phyloP scores from a whole-genome alignment of 2,329 filamentous ascomycete species.

The Magnaporthiopsis rhizophila region DNA sequence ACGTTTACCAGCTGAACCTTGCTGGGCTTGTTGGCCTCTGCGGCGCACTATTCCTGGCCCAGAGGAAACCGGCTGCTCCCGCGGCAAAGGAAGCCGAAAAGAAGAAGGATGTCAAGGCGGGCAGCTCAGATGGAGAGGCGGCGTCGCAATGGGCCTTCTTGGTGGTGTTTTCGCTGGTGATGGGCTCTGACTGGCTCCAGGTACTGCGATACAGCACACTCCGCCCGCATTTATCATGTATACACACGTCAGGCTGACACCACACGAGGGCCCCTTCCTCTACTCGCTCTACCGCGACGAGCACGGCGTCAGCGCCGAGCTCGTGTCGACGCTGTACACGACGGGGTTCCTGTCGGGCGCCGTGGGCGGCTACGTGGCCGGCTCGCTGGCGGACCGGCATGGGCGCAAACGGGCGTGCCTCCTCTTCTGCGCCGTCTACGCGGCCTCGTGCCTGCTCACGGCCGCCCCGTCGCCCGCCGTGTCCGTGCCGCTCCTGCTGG shows the following conservation, averaged over 20 bases:
- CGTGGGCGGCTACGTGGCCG: slow-evolving; percentile 36
- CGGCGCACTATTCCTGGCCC: slow-evolving; percentile 18
- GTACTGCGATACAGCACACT: slow-evolving; percentile 17
- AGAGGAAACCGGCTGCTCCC: slow-evolving; percentile 7
- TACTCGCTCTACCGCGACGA: slow-evolving; percentile 28
- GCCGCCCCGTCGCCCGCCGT: slow-evolving; percentile 18
- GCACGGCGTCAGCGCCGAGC: slow-evolving; percentile 18
- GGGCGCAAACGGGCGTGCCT: slow-evolving; percentile 46
- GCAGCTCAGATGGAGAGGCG: neutral
- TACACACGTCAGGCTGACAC: neutral
- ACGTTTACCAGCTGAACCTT: slow-evolving; percentile 27
- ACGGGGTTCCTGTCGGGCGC: slow-evolving; percentile 36
- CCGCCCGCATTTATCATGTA: no score
- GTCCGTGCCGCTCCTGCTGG: slow-evolving; percentile 34
- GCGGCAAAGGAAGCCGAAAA: neutral
- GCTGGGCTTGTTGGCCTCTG: slow-evolving; percentile 24
- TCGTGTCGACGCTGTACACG: slow-evolving; percentile 32
- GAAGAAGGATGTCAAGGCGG: neutral
- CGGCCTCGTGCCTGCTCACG: slow-evolving; percentile 39
- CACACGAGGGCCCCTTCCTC: slow-evolving; percentile 23
- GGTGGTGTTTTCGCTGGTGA: slow-evolving; percentile 38
- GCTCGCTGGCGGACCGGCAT: slow-evolving; percentile 38
- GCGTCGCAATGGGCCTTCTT: slow-evolving; percentile 26
- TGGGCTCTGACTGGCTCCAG: slow-evolving; percentile 45
- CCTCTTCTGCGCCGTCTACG: slow-evolving; percentile 44